phyloP scores from a whole-genome alignment of 2,329 filamentous ascomycete species.

The Talaromyces funiculosus region DNA sequence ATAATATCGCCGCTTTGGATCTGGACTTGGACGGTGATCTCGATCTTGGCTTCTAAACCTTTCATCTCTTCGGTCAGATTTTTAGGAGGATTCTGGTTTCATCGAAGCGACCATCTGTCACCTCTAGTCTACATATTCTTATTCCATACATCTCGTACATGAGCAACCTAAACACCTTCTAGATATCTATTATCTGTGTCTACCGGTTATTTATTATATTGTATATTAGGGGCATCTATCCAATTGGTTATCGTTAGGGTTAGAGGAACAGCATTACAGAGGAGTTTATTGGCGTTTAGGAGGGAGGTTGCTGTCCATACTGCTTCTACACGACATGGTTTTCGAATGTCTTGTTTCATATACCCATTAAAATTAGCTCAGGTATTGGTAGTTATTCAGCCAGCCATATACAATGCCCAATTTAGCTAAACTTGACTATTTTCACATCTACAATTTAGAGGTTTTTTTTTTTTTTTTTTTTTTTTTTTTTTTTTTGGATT shows the following conservation, averaged over 20 bases:
- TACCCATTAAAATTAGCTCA: not conserved
- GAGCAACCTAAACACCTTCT: not conserved
- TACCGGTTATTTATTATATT: not conserved
- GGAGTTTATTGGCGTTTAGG: not conserved
- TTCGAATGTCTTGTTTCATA: not conserved
- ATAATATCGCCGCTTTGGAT: slow-evolving; percentile 84
- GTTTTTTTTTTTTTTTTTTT: not conserved
- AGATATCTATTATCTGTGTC: not conserved
- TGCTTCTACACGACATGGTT: not conserved
- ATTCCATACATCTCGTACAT: not conserved
- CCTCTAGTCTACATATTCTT: not conserved
- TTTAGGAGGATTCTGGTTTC: not conserved
- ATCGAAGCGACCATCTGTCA: not conserved
- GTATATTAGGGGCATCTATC: not conserved
- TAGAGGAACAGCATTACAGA: not conserved
- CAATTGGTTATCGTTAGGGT: not conserved
- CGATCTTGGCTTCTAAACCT: slow-evolving; percentile 42
- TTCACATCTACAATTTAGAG: not conserved
- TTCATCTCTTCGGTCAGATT: not conserved
- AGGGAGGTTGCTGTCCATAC: not conserved
- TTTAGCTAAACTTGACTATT: not conserved
- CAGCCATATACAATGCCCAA: not conserved
- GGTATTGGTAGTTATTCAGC: no score
- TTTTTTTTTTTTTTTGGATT: not conserved
- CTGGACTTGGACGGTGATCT: slow-evolving; percentile 72